Conservation (phyloP, 2,329 filamentous ascomycete genomes). For the Thermomyces lanuginosus region DNA sequence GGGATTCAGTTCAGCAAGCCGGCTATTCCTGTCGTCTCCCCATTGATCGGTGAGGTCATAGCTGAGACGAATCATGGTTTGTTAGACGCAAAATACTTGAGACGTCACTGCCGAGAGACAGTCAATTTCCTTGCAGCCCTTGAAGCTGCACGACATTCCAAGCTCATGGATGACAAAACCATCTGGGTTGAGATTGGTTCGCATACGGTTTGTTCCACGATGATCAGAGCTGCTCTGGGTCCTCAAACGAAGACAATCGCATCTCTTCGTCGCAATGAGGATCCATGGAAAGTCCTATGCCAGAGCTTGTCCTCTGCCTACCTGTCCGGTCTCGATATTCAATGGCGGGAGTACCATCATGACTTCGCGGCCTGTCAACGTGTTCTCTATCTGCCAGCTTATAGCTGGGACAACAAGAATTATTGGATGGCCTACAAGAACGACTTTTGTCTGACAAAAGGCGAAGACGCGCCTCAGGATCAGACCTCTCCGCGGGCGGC, state of each 20-base stretch:
- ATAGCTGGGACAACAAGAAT: constrained; percentile 15
- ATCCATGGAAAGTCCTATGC: constrained; percentile 18
- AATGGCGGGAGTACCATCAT: constrained; percentile 54
- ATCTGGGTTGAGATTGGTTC: constrained; percentile 33
- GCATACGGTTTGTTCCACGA: constrained; percentile 30
- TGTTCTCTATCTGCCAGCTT: constrained; percentile 13
- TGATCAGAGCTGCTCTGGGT: constrained; percentile 25
- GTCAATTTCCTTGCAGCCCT: constrained; percentile 32
- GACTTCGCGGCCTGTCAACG: constrained; percentile 28
- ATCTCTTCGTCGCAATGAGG: constrained; percentile 27
- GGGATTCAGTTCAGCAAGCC: constrained; percentile 25
- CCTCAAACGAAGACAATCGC: constrained; percentile 15
- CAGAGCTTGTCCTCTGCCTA: constrained; percentile 5
- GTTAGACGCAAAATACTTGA: constrained; percentile 26
- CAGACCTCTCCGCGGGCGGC: background rate
- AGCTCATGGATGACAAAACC: constrained; percentile 14
- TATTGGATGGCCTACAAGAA: constrained; percentile 38
- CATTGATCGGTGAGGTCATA: constrained; percentile 30
- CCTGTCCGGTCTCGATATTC: constrained; percentile 23
- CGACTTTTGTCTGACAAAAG: constrained; percentile 57
- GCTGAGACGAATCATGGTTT: constrained; percentile 14
- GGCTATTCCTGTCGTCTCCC: constrained; percentile 29
- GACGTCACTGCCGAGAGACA: constrained; percentile 26
- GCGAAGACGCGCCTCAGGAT: constrained; percentile 26
- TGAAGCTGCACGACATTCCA: constrained; percentile 10